phyloP scores from a whole-genome alignment of 2,329 filamentous ascomycete species.

The Trichoderma breve region DNA sequence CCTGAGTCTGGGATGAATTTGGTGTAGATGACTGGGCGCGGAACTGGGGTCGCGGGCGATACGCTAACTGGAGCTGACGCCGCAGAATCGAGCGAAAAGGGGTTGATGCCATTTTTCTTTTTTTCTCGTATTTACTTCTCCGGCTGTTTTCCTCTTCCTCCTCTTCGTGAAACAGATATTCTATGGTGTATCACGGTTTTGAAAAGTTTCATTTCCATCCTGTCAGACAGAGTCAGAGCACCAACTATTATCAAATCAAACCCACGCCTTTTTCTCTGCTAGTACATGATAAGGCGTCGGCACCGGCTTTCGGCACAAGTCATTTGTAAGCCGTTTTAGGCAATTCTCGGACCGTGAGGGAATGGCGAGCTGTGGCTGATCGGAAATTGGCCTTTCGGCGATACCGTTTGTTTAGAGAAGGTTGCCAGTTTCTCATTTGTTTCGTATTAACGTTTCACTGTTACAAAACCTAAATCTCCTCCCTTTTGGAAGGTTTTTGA shows the following conservation, averaged over 20 bases:
- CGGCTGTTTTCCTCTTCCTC: not conserved
- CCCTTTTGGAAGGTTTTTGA: not conserved
- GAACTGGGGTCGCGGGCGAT: conserved; percentile 1
- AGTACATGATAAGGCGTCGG: conserved; percentile 2
- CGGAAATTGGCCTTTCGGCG: not conserved
- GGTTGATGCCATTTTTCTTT: conserved; percentile 6
- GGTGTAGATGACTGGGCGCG: conserved; percentile 17
- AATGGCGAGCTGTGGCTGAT: not conserved
- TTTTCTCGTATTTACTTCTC: not conserved
- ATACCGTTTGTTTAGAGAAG: not conserved
- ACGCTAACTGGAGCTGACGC: conserved; percentile 10
- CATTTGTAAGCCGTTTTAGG: conserved; percentile 18
- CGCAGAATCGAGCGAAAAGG: conserved; percentile 8
- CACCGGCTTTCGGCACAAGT: not conserved
- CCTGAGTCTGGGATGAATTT: not conserved
- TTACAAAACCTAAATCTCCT: not conserved
- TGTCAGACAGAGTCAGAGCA: not conserved
- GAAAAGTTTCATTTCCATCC: not conserved
- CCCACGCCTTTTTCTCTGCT: not conserved
- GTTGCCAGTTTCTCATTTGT: not conserved
- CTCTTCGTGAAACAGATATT: not conserved
- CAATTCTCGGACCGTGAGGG: conserved; percentile 5
- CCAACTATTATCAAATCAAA: not conserved
- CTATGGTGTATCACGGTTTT: not conserved
- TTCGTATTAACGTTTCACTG: not conserved